phyloP scores from a whole-genome alignment of 164 flowering plant genomes.

The Brasenia schreberi region DNA sequence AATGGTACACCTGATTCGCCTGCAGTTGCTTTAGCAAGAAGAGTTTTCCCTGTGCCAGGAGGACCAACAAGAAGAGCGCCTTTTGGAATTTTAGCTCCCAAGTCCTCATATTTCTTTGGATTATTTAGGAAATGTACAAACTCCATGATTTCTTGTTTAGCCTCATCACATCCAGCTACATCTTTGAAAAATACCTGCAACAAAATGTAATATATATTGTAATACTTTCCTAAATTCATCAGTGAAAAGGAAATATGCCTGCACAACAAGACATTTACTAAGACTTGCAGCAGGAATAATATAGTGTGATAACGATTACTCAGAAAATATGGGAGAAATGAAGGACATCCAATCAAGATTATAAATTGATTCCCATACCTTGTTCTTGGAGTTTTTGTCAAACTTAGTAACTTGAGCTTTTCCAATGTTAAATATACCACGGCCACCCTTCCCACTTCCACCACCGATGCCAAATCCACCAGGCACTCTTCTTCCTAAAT shows the following conservation, averaged over 20 bases:
- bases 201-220: too few species aligned
- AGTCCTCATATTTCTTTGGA: constrained; percentile 48
- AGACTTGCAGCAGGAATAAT: too few species aligned
- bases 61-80: constrained; percentile 60
- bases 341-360: background rate
- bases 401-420: constrained; percentile 79
- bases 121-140: constrained; percentile 24
- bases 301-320: too few species aligned
- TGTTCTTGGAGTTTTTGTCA: constrained; percentile 88
- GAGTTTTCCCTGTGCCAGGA: constrained; percentile 70
- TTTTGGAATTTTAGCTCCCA: constrained; percentile 60
- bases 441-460: constrained; percentile 39
- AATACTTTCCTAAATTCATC: too few species aligned
- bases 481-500: constrained; percentile 72
- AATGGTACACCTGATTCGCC: constrained; percentile 82
- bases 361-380: constrained; percentile 35
- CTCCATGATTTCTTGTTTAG: constrained; percentile 63
- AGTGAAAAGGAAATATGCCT: too few species aligned
- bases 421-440: constrained; percentile 90
- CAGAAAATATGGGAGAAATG: background rate
- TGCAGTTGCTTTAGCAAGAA: constrained; percentile 63
- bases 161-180: constrained; percentile 74
- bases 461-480: constrained; percentile 22
- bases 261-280: too few species aligned
- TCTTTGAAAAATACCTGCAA: constrained; percentile 27